Percentiles rank a stretch among this genome's conserved stretches.
Evolutionary conservation across 2,329 filamentous ascomycete genomes (phyloP).

Genomic region (Podosphaera fusca): DNA sequence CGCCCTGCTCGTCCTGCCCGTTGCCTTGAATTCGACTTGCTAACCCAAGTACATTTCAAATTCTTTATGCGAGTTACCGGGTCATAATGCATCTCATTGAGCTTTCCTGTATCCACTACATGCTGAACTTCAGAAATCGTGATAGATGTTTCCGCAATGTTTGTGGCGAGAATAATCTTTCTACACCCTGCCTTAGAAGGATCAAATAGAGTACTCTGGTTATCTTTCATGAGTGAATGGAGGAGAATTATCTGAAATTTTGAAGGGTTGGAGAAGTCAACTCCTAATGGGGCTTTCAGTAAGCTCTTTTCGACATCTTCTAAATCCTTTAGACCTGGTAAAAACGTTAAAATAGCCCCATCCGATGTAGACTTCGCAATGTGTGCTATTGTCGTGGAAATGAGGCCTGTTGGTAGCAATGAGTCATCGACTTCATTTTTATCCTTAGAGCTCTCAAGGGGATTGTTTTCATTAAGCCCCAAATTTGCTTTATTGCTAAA

Average conservation of each 20-base stretch:
- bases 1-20: slow-evolving; percentile 77
- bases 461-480: background rate
- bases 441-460: background rate
- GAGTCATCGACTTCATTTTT: background rate
- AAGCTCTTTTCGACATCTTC: slow-evolving; percentile 26
- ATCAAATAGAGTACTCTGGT: slow-evolving; percentile 69
- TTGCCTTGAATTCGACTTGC: slow-evolving; percentile 76
- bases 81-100: slow-evolving; percentile 87
- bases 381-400: slow-evolving; percentile 71
- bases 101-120: slow-evolving; percentile 79
- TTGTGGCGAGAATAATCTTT: slow-evolving; percentile 84
- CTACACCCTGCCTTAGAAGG: slow-evolving; percentile 50
- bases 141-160: slow-evolving; percentile 92
- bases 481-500: background rate
- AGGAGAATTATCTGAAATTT: slow-evolving; percentile 43
- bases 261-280: background rate
- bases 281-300: slow-evolving; percentile 41
- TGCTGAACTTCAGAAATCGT: slow-evolving; percentile 91
- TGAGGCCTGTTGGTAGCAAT: slow-evolving; percentile 32
- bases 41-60: slow-evolving; percentile 81
- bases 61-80: slow-evolving; percentile 71
- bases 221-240: slow-evolving; percentile 69
- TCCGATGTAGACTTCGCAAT: slow-evolving; percentile 53
- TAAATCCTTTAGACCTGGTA: slow-evolving; percentile 71
- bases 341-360: slow-evolving; percentile 77